Evolutionary conservation across 2,329 filamentous ascomycete genomes (phyloP).

Genomic region (Xylaria sp.): DNA sequence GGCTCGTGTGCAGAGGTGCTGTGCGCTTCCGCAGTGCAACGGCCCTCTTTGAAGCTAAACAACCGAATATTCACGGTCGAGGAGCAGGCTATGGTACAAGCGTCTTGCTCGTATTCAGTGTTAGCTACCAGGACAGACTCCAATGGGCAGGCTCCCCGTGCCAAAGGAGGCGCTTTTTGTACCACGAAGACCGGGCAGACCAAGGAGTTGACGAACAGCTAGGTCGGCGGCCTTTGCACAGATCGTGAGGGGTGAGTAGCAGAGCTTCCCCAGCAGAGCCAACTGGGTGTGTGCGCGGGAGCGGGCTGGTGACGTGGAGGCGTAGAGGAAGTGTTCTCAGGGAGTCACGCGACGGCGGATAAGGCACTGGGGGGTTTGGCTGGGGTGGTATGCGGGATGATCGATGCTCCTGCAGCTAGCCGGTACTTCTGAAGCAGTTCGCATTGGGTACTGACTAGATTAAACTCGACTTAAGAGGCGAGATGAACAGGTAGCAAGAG

Average conservation of each 20-base stretch:
- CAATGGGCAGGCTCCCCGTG: slow-evolving; percentile 34
- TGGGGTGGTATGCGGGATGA: slow-evolving; percentile 35
- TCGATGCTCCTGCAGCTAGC: slow-evolving; percentile 36
- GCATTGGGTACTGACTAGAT: slow-evolving; percentile 31
- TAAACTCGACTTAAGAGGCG: slow-evolving; percentile 9
- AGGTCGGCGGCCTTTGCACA: slow-evolving; percentile 30
- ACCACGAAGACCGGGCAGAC: slow-evolving; percentile 28
- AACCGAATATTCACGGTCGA: slow-evolving; percentile 24
- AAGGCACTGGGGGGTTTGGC: slow-evolving; percentile 34
- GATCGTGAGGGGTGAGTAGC: slow-evolving; percentile 25
- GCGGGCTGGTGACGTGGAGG: slow-evolving; percentile 29
- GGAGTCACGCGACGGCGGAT: slow-evolving; percentile 36
- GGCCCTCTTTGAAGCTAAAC: slow-evolving; percentile 25
- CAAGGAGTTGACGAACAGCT: slow-evolving; percentile 28
- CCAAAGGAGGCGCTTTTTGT: slow-evolving; percentile 33
- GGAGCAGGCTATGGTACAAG: slow-evolving; percentile 27
- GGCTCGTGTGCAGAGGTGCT: slow-evolving; percentile 28
- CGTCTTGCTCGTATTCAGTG: slow-evolving; percentile 33
- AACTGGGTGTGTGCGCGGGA: slow-evolving; percentile 20
- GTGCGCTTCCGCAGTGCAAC: slow-evolving; percentile 33
- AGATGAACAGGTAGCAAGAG: slow-evolving; percentile 7
- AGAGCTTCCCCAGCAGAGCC: slow-evolving; percentile 24
- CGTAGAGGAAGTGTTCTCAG: slow-evolving; percentile 27
- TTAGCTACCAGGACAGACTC: slow-evolving; percentile 27
- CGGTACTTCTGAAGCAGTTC: slow-evolving; percentile 34